Conservation (phyloP, 345 rosid species). For the Populus tremula region DNA sequence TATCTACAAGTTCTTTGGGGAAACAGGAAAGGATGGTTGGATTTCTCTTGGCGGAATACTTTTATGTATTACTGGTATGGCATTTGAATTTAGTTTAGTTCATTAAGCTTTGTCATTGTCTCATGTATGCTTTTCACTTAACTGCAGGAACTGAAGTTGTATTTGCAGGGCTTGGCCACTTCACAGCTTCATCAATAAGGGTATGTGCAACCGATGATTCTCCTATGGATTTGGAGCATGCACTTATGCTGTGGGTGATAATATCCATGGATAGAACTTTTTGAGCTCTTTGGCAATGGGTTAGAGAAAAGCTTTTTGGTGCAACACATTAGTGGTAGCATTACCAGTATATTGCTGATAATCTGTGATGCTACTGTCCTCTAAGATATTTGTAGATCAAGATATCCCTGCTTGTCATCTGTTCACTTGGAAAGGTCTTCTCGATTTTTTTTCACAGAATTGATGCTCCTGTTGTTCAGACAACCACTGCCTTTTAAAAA, state of each 20-base stretch:
- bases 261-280: not conserved
- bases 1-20: conserved; percentile 58
- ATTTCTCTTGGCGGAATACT: conserved; percentile 78
- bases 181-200: conserved; percentile 71
- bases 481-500: no score
- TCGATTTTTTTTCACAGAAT: not conserved
- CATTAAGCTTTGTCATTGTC: conserved; percentile 7
- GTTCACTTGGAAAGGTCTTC: not conserved
- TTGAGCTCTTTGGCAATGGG: not conserved
- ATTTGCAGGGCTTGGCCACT: conserved; percentile 76
- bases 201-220: conserved; percentile 35
- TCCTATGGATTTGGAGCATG: not conserved
- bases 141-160: conserved; percentile 81
- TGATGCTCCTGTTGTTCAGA: not conserved
- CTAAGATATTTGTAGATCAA: no score
- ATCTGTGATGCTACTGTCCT: not conserved
- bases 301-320: not conserved
- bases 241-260: not conserved
- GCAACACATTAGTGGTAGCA: not conserved
- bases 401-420: not conserved
- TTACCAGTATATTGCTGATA: not conserved
- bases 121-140: conserved; percentile 26
- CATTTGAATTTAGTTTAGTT: conserved; percentile 7
- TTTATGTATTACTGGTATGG: conserved; percentile 71
- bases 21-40: conserved; percentile 81